These are phyloP conservation scores for Taxawa tesnikishii DNA, from an alignment of 2,329 filamentous ascomycete genomes.

Conservation along the genomic window DNA sequence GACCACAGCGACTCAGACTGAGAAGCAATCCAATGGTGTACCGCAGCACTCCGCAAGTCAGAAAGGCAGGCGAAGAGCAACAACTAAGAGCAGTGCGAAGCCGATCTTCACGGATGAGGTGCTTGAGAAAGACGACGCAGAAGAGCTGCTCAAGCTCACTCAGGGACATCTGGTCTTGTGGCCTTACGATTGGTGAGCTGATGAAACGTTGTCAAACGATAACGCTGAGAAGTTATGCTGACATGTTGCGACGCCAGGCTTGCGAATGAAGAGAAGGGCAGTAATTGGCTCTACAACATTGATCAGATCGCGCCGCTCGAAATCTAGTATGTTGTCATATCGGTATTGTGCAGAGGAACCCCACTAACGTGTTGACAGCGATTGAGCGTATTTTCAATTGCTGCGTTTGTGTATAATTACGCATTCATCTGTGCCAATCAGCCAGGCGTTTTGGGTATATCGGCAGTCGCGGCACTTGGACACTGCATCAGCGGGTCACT, in stretches of 20 bases:
- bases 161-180: slow-evolving; percentile 86
- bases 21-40: slow-evolving; percentile 5
- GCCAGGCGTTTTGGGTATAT: no score
- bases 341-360: neutral
- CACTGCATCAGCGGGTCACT: no score
- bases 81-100: slow-evolving; percentile 55
- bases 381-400: neutral
- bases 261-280: slow-evolving; percentile 76
- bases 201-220: slow-evolving; percentile 17
- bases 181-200: slow-evolving; percentile 94
- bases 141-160: slow-evolving; percentile 66
- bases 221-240: slow-evolving; percentile 4
- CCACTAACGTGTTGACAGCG: neutral
- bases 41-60: slow-evolving; percentile 10
- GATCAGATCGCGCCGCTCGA: slow-evolving; percentile 92
- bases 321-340: slow-evolving; percentile 65
- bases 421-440: no score
- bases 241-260: slow-evolving; percentile 41
- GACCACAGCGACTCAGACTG: slow-evolving; percentile 15
- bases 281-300: slow-evolving; percentile 94
- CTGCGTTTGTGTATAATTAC: no score
- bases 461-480: no score
- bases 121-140: slow-evolving; percentile 61
- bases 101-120: slow-evolving; percentile 59
- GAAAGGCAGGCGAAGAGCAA: slow-evolving; percentile 50